Conservation (phyloP, 768 basidiomycete genomes). For the Agaricus sinodeliciosus region DNA sequence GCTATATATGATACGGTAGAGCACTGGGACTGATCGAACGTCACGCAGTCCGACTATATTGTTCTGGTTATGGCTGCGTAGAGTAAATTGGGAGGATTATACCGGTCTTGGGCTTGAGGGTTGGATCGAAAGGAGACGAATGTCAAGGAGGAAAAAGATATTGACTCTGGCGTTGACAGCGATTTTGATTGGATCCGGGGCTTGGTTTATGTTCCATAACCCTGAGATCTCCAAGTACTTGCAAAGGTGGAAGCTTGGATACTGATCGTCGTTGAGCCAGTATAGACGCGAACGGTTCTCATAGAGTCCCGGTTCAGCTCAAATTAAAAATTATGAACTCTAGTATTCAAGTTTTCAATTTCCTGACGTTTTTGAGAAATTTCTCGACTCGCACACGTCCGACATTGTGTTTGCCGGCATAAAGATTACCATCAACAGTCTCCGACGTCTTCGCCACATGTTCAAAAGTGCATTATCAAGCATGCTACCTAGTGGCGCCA, state of each 20-base stretch:
- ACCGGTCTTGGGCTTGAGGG: constrained; percentile 8
- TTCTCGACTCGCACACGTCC: too few relatives aligned
- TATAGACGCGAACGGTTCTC: too few relatives aligned
- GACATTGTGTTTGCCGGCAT: too few relatives aligned
- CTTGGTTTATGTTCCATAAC: not conserved
- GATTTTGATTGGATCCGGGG: not conserved
- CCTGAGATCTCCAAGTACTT: not conserved
- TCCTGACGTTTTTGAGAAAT: too few relatives aligned
- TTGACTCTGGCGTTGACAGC: not conserved
- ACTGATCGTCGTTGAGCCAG: not conserved
- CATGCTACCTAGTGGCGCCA: too few relatives aligned
- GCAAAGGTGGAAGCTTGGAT: not conserved
- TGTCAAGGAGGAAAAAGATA: not conserved
- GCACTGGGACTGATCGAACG: not conserved
- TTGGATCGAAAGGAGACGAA: constrained; percentile 1
- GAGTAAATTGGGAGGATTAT: constrained; percentile 28
- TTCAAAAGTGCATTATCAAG: too few relatives aligned
- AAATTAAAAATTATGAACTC: too few relatives aligned
- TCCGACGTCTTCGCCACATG: too few relatives aligned
- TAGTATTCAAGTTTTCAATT: too few relatives aligned
- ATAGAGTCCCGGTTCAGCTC: too few relatives aligned
- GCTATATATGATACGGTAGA: not conserved
- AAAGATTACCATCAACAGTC: too few relatives aligned
- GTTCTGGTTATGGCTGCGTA: constrained; percentile 30
- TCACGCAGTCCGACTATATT: constrained; percentile 12